Evolutionary conservation across 345 rosid species (phyloP), one percentile per base, ranked within the genome.

Genomic region (Acer campestre): DNA sequence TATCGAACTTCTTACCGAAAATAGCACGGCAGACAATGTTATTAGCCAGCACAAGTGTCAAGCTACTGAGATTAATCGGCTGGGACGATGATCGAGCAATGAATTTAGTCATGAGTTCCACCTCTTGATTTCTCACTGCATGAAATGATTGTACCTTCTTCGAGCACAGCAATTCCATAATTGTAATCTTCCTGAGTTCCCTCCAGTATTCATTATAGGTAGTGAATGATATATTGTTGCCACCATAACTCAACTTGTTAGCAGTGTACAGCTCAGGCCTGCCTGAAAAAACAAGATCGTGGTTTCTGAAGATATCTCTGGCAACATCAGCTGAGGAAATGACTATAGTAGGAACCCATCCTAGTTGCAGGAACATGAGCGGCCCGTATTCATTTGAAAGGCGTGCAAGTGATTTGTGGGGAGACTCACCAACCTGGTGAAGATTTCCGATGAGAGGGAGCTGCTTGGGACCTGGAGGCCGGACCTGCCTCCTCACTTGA

Each of bases 371-470:
- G 81, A 78, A 82, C 87, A 85, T 85, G 71, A 86, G 55, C 7
- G 82, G 71, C 3, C 91, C 90, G 70, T 85, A 70, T n/a, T 80
- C n/a, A 3, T 67, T 58, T 9, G 88, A 80, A 2, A 85, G 86
- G 46, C n/a, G 48, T 12, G 55, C 79, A 11, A 88, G 75, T 2
- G 83, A 84, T 44, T 35, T 35, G 6, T 35, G 38, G 38, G 38
- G 38, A 35, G 38, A 35, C 6, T 35, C 38, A 35, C 38, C 38
- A n/a, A 83, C 83, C 68, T 80, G 87, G 75, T 84, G 84, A 10
- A 81, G 67, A 84, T 86, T 83, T 55, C 80, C 89, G 25, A 88
- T n/a, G 12, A 84, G 10, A 7, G 89, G 89, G 3, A 88, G 77
- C 85, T 71, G 78, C 55, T 18, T 13, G 6, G 87, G 91, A 48